phyloP scores from a whole-genome alignment of 257 asterid genomes.

The Dorcoceras hygrometricum region DNA sequence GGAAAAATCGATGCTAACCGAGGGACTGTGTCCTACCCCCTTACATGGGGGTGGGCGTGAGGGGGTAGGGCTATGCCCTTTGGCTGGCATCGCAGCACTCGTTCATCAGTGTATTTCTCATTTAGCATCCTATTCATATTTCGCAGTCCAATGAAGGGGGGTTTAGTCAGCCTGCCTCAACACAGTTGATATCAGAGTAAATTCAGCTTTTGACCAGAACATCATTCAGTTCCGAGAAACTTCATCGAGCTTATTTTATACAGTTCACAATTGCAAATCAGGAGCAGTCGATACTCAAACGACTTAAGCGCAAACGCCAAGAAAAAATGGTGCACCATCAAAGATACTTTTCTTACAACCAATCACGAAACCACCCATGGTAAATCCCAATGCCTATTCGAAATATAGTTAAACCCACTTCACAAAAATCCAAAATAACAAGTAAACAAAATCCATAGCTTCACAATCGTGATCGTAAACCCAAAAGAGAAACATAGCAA shows the following conservation, averaged over 20 bases:
- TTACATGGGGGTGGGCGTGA: no score
- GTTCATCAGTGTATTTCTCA: neutral
- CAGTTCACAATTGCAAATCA: neutral
- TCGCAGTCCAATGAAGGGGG: neutral
- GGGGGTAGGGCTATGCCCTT: no score
- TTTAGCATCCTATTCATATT: neutral
- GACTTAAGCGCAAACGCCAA: neutral
- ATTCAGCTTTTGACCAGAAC: neutral
- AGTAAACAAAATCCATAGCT: neutral
- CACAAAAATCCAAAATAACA: neutral
- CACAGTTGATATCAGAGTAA: neutral
- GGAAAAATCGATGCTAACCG: no score
- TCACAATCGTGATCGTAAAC: neutral
- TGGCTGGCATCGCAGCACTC: no score
- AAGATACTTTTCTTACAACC: neutral
- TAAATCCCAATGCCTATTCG: neutral
- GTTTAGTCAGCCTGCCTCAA: neutral
- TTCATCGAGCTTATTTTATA: neutral
- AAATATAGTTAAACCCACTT: neutral
- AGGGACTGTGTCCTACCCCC: no score
- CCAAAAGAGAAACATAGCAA: neutral
- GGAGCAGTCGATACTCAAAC: neutral
- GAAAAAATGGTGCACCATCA: neutral
- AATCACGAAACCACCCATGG: neutral
- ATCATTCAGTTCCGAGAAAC: neutral